Base-by-base conservation (phyloP, 2,329 filamentous ascomycete species). In the Colletotrichum euphorbiae region DNA sequence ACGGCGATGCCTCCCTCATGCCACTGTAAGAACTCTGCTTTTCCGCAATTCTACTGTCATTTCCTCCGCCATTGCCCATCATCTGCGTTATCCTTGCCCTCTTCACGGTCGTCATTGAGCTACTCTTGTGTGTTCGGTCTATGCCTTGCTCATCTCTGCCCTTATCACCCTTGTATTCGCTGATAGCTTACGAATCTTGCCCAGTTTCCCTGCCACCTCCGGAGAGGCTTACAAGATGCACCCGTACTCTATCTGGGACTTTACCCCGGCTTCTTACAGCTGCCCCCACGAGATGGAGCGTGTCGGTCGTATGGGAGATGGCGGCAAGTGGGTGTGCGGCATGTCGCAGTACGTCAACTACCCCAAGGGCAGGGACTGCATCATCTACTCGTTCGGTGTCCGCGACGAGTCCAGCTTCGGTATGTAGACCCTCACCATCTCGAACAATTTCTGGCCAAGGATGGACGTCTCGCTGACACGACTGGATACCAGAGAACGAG, bases 311-410 rank as follows among this genome's bases (percentile, higher is more conserved):
- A 70, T 80, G 5, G 80, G 80, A 33, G 79, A 81, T 43, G 80
- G 80, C n/a, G 80, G 80, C 21, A 82, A 82, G 69, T 80, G 79
- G 77, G 76, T 81, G 13, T 82, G 80, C 71, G 80, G 80, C 42
- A 79, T 81, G 77, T 76, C 74, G 6, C 70, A 74, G n/a, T 79
- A 77, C 64, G 77, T 78, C 68, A 70, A 71, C 12, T 69, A 72
- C 51, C 70, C 70, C 12, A 66, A 57, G 24, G 67, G 61, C 38
- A 67, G 56, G 36, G 72, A 75, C 11, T 76, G 75, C 58, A 65
- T 79, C 61, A 75, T 81, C 66, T 82, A 82, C 71, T 78, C 76
- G 15, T 81, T 82, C 58, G 80, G 80, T 43, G 73, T 78, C 9
- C 70, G 70, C 52, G 73, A 76, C 68, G 79, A 82, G 71, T 80